These are phyloP conservation scores for Albugo laibachii DNA, from an alignment of 352 stramenopile genomes.

Conservation along the genomic window DNA sequence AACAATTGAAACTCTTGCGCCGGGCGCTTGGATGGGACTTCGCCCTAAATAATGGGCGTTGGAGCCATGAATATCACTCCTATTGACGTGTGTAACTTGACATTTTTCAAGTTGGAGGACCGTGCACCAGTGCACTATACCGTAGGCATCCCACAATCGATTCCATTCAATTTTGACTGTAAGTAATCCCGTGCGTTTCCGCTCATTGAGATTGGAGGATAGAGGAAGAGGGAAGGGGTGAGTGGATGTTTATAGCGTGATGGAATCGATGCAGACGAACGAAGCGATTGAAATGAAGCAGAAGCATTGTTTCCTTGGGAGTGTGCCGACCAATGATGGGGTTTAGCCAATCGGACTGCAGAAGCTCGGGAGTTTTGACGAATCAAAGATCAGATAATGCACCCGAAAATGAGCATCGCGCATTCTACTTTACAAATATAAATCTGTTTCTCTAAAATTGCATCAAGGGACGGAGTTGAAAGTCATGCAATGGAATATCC, in stretches of 20 bases:
- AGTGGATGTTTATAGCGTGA: no score
- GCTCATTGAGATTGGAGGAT: slow-evolving; percentile 12
- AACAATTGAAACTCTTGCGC: slow-evolving; percentile 91
- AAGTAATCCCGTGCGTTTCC: slow-evolving; percentile 77
- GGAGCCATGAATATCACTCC: slow-evolving; percentile 85
- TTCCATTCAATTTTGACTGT: slow-evolving; percentile 98
- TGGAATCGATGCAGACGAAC: no score
- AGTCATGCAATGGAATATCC: neutral
- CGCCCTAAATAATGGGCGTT: slow-evolving; percentile 88
- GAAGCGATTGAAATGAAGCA: no score
- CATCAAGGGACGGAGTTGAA: neutral
- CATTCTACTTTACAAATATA: no score
- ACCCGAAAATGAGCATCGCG: no score
- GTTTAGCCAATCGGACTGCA: no score
- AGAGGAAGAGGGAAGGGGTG: no score
- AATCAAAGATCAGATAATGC: no score
- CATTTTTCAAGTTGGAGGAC: slow-evolving; percentile 83
- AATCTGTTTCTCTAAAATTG: no score
- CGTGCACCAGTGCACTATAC: slow-evolving; percentile 91
- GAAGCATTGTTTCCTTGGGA: no score
- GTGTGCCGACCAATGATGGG: no score
- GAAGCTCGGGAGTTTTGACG: no score
- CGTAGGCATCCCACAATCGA: slow-evolving; percentile 95
- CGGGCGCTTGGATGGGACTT: slow-evolving; percentile 84
- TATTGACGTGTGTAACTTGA: slow-evolving; percentile 93